Evolutionary conservation across 345 rosid species (phyloP).

Genomic region (Rhodomyrtus tomentosa): DNA sequence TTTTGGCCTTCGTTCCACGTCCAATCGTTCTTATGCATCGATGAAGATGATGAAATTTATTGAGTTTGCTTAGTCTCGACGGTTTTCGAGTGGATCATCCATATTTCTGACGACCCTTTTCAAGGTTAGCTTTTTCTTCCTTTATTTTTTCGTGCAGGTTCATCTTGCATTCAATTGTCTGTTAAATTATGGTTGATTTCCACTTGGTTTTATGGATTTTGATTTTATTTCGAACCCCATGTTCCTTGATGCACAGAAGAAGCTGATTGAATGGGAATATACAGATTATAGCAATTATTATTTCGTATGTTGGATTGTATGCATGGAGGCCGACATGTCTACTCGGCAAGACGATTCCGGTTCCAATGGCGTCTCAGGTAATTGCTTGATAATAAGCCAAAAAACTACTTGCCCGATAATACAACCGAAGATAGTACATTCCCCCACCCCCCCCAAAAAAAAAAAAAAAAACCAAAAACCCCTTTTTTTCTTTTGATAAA

Average conservation of each 20-base stretch:
- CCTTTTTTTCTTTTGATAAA: rapidly evolving
- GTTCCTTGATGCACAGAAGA: slow-evolving; percentile 6
- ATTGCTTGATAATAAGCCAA: neutral
- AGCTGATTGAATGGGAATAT: slow-evolving; percentile 1
- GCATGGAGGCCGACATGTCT: slow-evolving; percentile 35
- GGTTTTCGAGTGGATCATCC: neutral
- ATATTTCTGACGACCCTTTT: neutral
- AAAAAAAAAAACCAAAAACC: too few relatives aligned
- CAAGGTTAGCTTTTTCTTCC: neutral
- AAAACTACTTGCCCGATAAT: neutral
- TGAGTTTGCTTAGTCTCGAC: neutral
- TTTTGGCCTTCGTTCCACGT: neutral
- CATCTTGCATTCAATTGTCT: neutral
- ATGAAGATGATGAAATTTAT: neutral
- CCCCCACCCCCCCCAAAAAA: too few relatives aligned
- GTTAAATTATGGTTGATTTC: neutral
- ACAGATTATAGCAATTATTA: slow-evolving; percentile 10
- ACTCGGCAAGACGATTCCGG: slow-evolving; percentile 31
- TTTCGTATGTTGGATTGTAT: neutral
- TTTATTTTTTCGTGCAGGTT: neutral
- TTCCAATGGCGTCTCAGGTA: slow-evolving; percentile 32
- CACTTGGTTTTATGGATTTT: neutral
- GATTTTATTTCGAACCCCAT: neutral
- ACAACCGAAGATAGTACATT: neutral
- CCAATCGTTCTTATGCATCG: neutral